Conservation (phyloP, 345 rosid genomes). For the Ailanthus altissimus region DNA sequence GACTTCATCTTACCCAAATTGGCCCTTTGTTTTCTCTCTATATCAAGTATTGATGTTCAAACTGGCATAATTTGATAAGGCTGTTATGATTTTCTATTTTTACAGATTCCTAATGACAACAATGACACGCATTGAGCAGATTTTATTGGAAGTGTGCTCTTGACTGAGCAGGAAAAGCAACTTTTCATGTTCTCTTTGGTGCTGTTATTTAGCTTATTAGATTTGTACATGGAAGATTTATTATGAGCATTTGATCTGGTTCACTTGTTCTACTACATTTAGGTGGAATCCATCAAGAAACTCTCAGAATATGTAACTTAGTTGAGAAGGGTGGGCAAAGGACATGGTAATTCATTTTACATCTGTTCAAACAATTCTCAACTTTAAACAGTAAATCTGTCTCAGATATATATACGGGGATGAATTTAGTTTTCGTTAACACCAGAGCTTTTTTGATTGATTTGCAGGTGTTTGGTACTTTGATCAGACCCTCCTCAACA, state of each 20-base stretch:
- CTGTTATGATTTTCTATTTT: neutral
- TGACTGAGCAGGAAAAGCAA: slow-evolving; percentile 47
- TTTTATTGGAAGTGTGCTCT: slow-evolving; percentile 41
- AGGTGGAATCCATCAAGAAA: slow-evolving; percentile 55
- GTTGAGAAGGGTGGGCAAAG: slow-evolving; percentile 51
- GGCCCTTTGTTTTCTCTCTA: neutral
- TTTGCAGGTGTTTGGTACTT: slow-evolving; percentile 63
- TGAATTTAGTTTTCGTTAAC: neutral
- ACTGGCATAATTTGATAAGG: neutral
- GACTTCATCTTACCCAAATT: neutral
- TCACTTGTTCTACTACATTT: neutral
- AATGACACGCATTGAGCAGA: slow-evolving; percentile 46
- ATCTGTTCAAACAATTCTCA: neutral
- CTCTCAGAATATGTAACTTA: slow-evolving; percentile 48
- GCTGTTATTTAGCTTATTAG: neutral
- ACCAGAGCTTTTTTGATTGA: slow-evolving; percentile 38
- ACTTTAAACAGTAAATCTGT: neutral
- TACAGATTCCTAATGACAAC: slow-evolving; percentile 9
- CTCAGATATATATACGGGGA: neutral
- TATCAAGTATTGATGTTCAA: neutral
- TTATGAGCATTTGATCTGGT: neutral
- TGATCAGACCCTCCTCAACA: slow-evolving; percentile 49
- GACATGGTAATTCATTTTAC: slow-evolving; percentile 36
- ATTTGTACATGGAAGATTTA: neutral
- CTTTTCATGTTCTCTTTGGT: neutral